Evolutionary conservation across 2,329 filamentous ascomycete genomes (phyloP), one percentile per base, ranked within the genome.

Genomic region (Xylaria sp.): DNA sequence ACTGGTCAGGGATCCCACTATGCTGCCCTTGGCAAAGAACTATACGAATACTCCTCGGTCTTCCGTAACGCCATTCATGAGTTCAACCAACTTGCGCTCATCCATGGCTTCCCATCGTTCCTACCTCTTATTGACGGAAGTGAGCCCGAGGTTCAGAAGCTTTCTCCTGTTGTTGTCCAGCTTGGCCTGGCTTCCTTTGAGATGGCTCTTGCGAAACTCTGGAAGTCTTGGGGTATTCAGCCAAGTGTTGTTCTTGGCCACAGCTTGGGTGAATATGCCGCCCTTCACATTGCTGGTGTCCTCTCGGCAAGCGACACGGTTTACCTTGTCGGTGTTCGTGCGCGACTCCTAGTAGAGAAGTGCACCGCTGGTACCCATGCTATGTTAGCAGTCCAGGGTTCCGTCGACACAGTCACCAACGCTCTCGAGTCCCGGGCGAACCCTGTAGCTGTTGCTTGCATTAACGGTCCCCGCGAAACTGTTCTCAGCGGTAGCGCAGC

Each of bases 391-490:
- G 74, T 80, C 10, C 75, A 78, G 62, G 79, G 76, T 13, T 74
- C 77, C 1, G 75, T 79, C 9, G 78, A 84, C 30, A 76, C 80
- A 4, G 82, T 86, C 60, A 78, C 74, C 50, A 78, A 81, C 23
- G 79, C 79, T 55, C 78, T 84, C 13, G 75, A 74, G 64, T 78
- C 71, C n/a, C 69, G 68, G 44, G 69, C 70, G 1, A 58, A 64
- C 67, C 75, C 72, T 4, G 70, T 80, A 56, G 81, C 82, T 46
- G 67, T 83, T 37, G 87, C 90, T 13, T 94, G 91, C 76, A 82
- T 91, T 71, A 95, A 95, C 66, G 85, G 87, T 0, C 85, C 87
- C 0, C 79, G 84, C 54, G 89, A 91, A 70, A 92, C 86, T 8
- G 91, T 94, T 1, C 78, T 94, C n/a, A 84, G 83, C 62, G 81